Evolutionary conservation across 192 early-diverging fungal species (phyloP).

Genomic region (Backusella parvicylindrica): DNA sequence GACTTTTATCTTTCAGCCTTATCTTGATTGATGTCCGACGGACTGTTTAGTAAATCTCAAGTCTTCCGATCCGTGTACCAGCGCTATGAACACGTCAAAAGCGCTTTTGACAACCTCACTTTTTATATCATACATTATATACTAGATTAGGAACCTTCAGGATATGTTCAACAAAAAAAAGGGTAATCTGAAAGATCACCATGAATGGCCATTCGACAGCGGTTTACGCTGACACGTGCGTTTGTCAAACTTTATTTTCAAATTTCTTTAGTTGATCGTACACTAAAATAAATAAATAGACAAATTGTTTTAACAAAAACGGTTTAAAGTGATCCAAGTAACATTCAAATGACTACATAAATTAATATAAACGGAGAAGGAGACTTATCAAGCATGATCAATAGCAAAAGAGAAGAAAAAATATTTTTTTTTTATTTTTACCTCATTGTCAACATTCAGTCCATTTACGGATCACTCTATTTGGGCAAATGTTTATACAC

Average conservation of each 20-base stretch:
- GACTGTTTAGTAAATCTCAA: constrained; percentile 2
- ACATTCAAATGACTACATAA: not conserved
- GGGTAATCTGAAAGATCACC: constrained; percentile 1
- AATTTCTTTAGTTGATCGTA: not conserved
- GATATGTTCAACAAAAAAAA: not conserved
- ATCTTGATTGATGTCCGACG: not conserved
- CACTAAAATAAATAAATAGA: not conserved
- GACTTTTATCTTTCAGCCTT: not conserved
- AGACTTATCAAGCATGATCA: not conserved
- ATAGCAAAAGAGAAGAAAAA: not conserved
- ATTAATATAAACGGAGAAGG: not conserved
- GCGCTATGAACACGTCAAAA: not conserved
- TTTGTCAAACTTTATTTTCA: not conserved
- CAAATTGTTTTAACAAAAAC: not conserved
- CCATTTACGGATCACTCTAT: not conserved
- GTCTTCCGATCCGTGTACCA: not conserved
- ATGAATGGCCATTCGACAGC: not conserved
- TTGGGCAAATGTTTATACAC: not conserved
- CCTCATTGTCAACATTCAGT: not conserved
- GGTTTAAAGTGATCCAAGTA: not conserved
- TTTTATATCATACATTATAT: not conserved
- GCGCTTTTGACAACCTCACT: not conserved
- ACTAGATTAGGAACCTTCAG: not conserved
- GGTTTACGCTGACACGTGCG: not conserved
- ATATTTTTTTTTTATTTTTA: not conserved